Evolutionary conservation across 495 filamentous ascomycete species (phyloP).

Genomic region (Penicillium cosmopolitanum): DNA sequence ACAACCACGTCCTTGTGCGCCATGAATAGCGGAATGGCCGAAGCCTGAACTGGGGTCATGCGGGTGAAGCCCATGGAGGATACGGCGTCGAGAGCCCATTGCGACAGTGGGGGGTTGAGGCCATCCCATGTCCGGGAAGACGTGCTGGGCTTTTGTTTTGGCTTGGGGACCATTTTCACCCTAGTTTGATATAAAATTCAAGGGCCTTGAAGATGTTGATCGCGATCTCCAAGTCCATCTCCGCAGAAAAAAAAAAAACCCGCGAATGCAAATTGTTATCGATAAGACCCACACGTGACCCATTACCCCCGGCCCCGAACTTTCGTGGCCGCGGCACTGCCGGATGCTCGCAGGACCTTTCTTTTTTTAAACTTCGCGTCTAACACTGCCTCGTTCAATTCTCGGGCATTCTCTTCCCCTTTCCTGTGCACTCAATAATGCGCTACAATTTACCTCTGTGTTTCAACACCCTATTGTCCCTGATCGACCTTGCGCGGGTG

Average conservation of each 20-base stretch:
- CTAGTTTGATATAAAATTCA: not conserved
- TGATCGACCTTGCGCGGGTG: slow-evolving; percentile 9
- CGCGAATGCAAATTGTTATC: slow-evolving; percentile 27
- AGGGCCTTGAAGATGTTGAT: not conserved
- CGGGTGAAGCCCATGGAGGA: slow-evolving; percentile 80
- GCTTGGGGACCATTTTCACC: slow-evolving; percentile 41
- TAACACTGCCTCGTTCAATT: slow-evolving; percentile 32
- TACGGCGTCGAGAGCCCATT: slow-evolving; percentile 89
- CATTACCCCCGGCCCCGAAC: too few relatives aligned
- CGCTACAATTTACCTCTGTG: slow-evolving; percentile 1
- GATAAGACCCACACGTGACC: slow-evolving; percentile 32
- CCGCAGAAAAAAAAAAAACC: slow-evolving; percentile 25
- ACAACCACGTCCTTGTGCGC: slow-evolving; percentile 96
- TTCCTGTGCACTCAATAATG: slow-evolving; percentile 16
- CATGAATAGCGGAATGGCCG: slow-evolving; percentile 88
- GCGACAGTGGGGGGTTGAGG: slow-evolving; percentile 74
- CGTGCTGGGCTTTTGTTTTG: slow-evolving; percentile 23
- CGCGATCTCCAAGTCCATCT: slow-evolving; percentile 9
- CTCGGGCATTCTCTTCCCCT: slow-evolving; percentile 11
- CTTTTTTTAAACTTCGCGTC: slow-evolving; percentile 26
- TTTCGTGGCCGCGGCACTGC: slow-evolving; percentile 19
- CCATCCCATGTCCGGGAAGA: slow-evolving; percentile 74
- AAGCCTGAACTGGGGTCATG: slow-evolving; percentile 94
- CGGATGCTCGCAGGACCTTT: slow-evolving; percentile 14
- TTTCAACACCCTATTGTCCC: not conserved